A percentile compares a stretch with the other conserved stretches of the same genome.
Evolutionary conservation across 306 rosid genomes (phyloP).

Genomic region (Purshia tridentata): DNA sequence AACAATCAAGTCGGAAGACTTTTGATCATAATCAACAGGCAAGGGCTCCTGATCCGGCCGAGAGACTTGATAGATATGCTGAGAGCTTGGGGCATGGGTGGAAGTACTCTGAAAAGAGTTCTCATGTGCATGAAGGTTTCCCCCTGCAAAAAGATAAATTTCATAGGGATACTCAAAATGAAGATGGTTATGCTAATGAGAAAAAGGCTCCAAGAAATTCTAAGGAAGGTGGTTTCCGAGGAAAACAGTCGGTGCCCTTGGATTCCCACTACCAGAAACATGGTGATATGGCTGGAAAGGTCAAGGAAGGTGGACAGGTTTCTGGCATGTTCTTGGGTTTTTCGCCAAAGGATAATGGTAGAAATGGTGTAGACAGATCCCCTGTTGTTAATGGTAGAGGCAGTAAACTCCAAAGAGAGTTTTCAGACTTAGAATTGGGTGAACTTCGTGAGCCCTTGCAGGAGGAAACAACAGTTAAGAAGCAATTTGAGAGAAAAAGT

Average conservation of each 20-base stretch:
- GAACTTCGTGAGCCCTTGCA: slow-evolving; percentile 88
- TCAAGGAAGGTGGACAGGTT: slow-evolving; percentile 53
- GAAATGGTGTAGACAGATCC: slow-evolving; percentile 45
- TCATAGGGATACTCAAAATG: slow-evolving; percentile 50
- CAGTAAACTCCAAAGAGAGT: slow-evolving; percentile 75
- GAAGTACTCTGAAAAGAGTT: slow-evolving; percentile 58
- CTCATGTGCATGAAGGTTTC: slow-evolving; percentile 44
- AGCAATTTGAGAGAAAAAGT: slow-evolving; percentile 70
- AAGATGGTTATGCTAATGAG: slow-evolving; percentile 45
- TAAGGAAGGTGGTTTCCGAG: slow-evolving; percentile 57
- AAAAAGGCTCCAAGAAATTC: slow-evolving; percentile 57
- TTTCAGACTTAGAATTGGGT: slow-evolving; percentile 91
- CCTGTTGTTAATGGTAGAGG: slow-evolving; percentile 65
- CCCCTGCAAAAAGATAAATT: slow-evolving; percentile 47
- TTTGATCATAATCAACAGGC: slow-evolving; percentile 48
- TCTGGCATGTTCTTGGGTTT: slow-evolving; percentile 40
- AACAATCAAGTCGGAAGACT: slow-evolving; percentile 53
- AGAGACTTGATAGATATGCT: slow-evolving; percentile 50
- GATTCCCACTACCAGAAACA: slow-evolving; percentile 59
- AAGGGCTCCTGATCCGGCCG: slow-evolving; percentile 50
- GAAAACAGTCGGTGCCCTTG: slow-evolving; percentile 43
- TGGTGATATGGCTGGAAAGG: slow-evolving; percentile 53
- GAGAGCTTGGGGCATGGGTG: slow-evolving; percentile 50
- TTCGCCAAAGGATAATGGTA: slow-evolving; percentile 51
- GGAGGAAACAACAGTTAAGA: slow-evolving; percentile 56